Conservation (phyloP, 129 eudicot genomes). For the Erigeron canadensis region DNA sequence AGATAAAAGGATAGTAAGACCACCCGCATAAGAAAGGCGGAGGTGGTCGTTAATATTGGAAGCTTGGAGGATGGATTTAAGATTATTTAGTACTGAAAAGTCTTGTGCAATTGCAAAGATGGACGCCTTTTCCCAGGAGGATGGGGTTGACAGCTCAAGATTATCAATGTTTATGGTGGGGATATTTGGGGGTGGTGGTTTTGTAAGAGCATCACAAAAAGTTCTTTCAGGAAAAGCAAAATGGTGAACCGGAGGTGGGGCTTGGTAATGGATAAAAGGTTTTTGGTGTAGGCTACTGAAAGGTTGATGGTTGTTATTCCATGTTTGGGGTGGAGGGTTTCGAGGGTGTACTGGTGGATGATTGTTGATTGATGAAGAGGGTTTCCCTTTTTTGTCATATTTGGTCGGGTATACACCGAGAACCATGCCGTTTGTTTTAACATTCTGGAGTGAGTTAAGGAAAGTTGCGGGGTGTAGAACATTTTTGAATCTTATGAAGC, state of each 20-base stretch:
- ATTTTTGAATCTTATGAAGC: neutral
- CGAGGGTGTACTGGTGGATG: too few relatives aligned
- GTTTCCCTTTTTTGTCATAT: neutral
- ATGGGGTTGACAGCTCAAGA: neutral
- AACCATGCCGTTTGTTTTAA: too few relatives aligned
- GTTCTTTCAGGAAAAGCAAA: too few relatives aligned
- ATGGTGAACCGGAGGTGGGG: too few relatives aligned
- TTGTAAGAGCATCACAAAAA: too few relatives aligned
- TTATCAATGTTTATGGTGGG: neutral
- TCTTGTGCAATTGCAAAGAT: neutral
- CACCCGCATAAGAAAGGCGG: neutral
- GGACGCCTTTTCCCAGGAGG: neutral
- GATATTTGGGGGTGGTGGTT: neutral
- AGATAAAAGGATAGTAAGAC: neutral
- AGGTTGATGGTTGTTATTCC: too few relatives aligned
- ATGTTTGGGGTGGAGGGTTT: too few relatives aligned
- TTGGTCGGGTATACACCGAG: neutral
- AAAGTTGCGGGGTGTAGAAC: neutral
- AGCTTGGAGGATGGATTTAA: neutral
- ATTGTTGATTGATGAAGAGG: too few relatives aligned
- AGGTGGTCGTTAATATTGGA: neutral
- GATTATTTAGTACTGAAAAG: neutral
- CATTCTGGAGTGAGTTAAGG: neutral
- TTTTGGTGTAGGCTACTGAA: too few relatives aligned
- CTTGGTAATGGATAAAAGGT: too few relatives aligned